Conservation (phyloP, 208 protist species). For the Crithidia mellificae region DNA sequence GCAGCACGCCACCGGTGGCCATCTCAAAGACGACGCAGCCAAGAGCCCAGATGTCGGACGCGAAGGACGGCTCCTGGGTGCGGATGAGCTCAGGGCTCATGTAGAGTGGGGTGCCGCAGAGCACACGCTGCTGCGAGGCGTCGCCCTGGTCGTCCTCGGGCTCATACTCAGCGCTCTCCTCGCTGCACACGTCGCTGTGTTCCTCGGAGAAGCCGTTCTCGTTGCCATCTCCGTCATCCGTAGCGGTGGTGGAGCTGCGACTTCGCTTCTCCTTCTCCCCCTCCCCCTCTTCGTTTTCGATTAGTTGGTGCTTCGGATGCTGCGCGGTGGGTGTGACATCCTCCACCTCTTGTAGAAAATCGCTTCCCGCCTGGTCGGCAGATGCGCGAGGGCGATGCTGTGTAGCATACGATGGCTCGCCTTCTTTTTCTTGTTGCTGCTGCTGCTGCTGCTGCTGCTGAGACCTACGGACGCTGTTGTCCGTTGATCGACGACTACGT, state of each 20-base stretch:
- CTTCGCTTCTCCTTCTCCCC: neutral
- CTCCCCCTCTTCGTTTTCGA: constrained; percentile 4
- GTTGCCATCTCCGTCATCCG: neutral
- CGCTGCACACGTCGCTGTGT: neutral
- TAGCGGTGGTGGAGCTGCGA: neutral
- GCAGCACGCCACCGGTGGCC: constrained; percentile 79
- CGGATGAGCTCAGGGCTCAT: constrained; percentile 86
- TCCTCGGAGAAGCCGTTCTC: neutral
- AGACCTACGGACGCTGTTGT: neutral
- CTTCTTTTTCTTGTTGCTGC: too few relatives aligned
- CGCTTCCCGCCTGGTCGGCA: too few relatives aligned
- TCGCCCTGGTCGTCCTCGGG: constrained; percentile 8
- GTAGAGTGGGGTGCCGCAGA: constrained; percentile 82
- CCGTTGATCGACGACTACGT: neutral
- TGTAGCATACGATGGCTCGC: too few relatives aligned
- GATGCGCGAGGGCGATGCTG: too few relatives aligned
- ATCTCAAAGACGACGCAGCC: constrained; percentile 91
- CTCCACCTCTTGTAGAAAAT: too few relatives aligned
- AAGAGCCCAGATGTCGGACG: constrained; percentile 88
- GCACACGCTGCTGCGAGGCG: constrained; percentile 16
- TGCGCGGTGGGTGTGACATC: too few relatives aligned
- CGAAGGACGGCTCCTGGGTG: constrained; percentile 57
- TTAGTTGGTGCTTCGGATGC: too few relatives aligned
- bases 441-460: constrained; percentile 19
- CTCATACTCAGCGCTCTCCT: too few relatives aligned